Evolutionary conservation across 2,329 filamentous ascomycete genomes (phyloP).

Genomic region (Fusarium sp.): DNA sequence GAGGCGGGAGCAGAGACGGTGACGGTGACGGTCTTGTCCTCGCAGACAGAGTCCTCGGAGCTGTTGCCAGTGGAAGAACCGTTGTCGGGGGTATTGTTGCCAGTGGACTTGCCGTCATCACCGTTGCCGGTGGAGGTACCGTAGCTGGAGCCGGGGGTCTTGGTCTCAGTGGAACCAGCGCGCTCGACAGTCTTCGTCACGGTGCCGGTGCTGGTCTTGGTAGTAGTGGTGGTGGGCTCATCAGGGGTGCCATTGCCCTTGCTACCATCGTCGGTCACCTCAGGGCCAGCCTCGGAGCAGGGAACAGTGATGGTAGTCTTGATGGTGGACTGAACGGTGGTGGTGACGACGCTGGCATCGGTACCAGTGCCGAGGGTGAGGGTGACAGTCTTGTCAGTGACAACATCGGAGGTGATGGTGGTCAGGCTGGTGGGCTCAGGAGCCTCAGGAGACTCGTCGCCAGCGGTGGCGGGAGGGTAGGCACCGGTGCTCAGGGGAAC

Average conservation of each 20-base stretch:
- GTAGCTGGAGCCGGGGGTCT: slow-evolving; percentile 24
- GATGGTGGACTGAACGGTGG: slow-evolving; percentile 58
- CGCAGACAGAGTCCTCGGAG: slow-evolving; percentile 21
- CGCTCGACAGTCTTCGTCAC: slow-evolving; percentile 50
- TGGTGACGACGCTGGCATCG: slow-evolving; percentile 52
- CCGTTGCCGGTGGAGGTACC: slow-evolving; percentile 34
- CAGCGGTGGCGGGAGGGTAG: slow-evolving; percentile 31
- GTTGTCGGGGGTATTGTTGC: slow-evolving; percentile 10
- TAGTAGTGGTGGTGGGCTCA: slow-evolving; percentile 53
- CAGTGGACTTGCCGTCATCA: not conserved
- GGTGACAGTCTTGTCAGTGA: slow-evolving; percentile 50
- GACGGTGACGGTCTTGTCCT: slow-evolving; percentile 47
- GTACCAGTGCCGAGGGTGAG: slow-evolving; percentile 50
- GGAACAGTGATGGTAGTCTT: slow-evolving; percentile 52
- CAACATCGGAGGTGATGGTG: slow-evolving; percentile 44
- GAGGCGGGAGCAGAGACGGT: slow-evolving; percentile 44
- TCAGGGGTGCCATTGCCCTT: slow-evolving; percentile 34
- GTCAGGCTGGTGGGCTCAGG: slow-evolving; percentile 26
- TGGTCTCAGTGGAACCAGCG: slow-evolving; percentile 35
- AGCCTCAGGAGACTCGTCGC: slow-evolving; percentile 12
- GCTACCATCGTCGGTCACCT: slow-evolving; percentile 31
- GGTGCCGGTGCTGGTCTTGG: slow-evolving; percentile 52
- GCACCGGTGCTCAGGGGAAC: slow-evolving; percentile 50
- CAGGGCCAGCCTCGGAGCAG: slow-evolving; percentile 28
- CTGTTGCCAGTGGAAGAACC: slow-evolving; percentile 32